Evolutionary conservation across 164 flowering plant species (phyloP), one percentile per base, ranked within the genome.

Genomic region (Magnolia kwangsiensis): DNA sequence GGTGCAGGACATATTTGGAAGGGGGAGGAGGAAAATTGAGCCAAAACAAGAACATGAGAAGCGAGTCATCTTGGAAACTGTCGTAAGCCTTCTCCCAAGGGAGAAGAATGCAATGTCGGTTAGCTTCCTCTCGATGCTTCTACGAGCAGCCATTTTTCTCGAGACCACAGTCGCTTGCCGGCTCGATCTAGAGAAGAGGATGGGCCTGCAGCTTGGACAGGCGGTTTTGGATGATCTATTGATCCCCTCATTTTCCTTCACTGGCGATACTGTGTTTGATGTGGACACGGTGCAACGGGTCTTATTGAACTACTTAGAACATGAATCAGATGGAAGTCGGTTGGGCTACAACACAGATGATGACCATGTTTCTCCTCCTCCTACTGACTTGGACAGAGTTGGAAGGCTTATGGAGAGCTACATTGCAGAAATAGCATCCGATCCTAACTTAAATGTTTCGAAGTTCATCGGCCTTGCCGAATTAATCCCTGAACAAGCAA

Each of bases 121-220:
- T 58, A 92, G 98, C 85, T 91, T 96, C 79, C 91, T 94, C 9
- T 88, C 98, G 4, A 87, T 86, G 96, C 89, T 92, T 66, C 89
- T 93, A 58, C 85, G 97, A 7, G 90, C 97, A 27, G 90, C 98
- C 1, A 89, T 92, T 72, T 87, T 84, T 78, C 89, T 96, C 0
- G 97, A 93, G 72, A 91, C 98, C 19, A 91, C 97, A 8, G 90
- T 93, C 66, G 95, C 98, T 70, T 96, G 99, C 74, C 82, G 98
- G 81, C 90, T 91, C 58, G 97, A 94, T 78, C 83, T 96, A 84
- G 99, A 96, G 87, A 93, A 87, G 86, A 83, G 95, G 76, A 89
- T 94, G 88, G 92, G 87, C 8, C 51, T 79, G 77, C 97, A 92
- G 80, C 85, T 96, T 13, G 89, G 83, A 11, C 96, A 92, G 68